phyloP scores from a whole-genome alignment of 2,329 filamentous ascomycete genomes.

The Penicillium sp. region DNA sequence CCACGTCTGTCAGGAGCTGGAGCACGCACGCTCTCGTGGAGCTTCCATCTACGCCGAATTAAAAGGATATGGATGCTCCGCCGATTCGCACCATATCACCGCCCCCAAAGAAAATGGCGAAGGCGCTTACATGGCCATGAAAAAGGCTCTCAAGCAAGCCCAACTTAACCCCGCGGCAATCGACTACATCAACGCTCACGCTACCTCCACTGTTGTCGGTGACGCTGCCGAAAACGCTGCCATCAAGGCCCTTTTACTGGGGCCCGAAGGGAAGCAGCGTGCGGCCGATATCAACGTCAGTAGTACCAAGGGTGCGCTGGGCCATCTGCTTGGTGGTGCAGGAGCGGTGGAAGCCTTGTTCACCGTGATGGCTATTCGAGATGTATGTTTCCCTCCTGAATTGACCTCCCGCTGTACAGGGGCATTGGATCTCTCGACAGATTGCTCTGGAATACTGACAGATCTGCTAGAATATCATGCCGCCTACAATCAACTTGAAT shows the following conservation, averaged over 20 bases:
- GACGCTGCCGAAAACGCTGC: slow-evolving; percentile 84
- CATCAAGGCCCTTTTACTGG: slow-evolving; percentile 70
- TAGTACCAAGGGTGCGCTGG: slow-evolving; percentile 88
- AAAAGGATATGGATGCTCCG: slow-evolving; percentile 80
- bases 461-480: slow-evolving; percentile 61
- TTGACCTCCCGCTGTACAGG: not conserved
- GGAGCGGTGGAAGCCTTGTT: slow-evolving; percentile 88
- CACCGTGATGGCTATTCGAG: slow-evolving; percentile 67
- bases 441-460: not conserved
- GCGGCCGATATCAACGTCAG: slow-evolving; percentile 71
- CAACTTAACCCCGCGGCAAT: slow-evolving; percentile 62
- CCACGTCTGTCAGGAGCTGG: slow-evolving; percentile 54
- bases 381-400: slow-evolving; percentile 52
- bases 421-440: too few species aligned
- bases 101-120: slow-evolving; percentile 76
- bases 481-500: slow-evolving; percentile 79
- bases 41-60: slow-evolving; percentile 85
- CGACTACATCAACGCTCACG: slow-evolving; percentile 93
- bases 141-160: slow-evolving; percentile 68
- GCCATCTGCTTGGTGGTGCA: slow-evolving; percentile 84
- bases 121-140: slow-evolving; percentile 82
- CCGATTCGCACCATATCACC: slow-evolving; percentile 90
- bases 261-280: slow-evolving; percentile 58
- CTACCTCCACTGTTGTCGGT: slow-evolving; percentile 78
- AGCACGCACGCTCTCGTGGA: slow-evolving; percentile 73